Evolutionary conservation across 176 grass and related monocot species (phyloP), one percentile per base, ranked within the genome.

Genomic region (Tillandsia leiboldiana): DNA sequence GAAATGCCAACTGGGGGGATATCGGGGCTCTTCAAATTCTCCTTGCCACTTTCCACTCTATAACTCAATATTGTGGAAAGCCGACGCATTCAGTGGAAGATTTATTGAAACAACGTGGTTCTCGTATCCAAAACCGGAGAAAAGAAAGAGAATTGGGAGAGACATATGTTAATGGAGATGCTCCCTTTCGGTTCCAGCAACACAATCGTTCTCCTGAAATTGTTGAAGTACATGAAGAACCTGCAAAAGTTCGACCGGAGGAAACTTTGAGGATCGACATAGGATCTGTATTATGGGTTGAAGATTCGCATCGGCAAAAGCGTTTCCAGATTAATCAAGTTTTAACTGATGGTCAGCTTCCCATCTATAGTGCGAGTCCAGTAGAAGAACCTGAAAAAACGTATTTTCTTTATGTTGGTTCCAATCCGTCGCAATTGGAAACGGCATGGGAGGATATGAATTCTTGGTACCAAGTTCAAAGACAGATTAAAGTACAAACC

Each of bases 1-100:
- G 89, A 68, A 99, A 99, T 86, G 89, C 94, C 76, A 99, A 99
- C 67, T 93, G 94, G 94, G 82, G 84, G n/a, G 89, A 99, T 73
- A 66, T 99, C 72, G 94, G 94, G 73, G 86, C 94, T 26, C 84
- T 93, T 73, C 94, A 93, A 66, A 79, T 87, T 83, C 83, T 93
- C 71, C 85, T 82, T 12, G 89, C 89, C 71, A 85, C 86, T 71
- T 99, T 87, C 69, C 87, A 88, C 74, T 99, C 86, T 48, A 82
- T 90, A 77, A 78, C 93, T 67, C 94, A 88, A 15, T 99, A 90
- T 79, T 88, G 77, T 68, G 94, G 94, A 50, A 64, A 49, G 66
- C 89, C 87, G 4, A 99, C 87, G 68, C 85, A 88, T 71, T 81
- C 84, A 15, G 77, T 99, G 14, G 77, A 85, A 81, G 89, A 99